phyloP scores from a whole-genome alignment of 2,329 filamentous ascomycete species.

The Colletotrichum australisinense region DNA sequence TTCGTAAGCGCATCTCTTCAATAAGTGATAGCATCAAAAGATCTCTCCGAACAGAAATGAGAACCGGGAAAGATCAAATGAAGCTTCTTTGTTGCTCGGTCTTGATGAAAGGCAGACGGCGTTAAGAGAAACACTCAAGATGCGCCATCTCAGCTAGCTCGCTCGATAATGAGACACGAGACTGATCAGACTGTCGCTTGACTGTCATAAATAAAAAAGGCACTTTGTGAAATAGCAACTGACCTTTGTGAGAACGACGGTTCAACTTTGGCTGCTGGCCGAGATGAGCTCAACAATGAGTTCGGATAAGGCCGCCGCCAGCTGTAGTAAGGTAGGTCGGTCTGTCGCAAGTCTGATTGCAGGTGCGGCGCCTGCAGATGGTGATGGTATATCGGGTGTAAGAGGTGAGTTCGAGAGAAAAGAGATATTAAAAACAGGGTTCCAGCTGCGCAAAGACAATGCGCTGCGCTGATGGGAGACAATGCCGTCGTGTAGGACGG shows the following conservation, averaged over 20 bases:
- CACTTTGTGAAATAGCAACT: not conserved
- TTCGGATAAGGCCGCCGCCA: not conserved
- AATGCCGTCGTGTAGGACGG: slow-evolving; percentile 14
- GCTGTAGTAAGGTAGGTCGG: not conserved
- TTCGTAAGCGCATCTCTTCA: not conserved
- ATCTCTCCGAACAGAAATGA: not conserved
- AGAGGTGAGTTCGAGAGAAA: not conserved
- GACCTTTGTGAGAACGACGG: not conserved
- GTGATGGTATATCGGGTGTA: not conserved
- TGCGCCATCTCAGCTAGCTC: not conserved
- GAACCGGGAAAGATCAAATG: not conserved
- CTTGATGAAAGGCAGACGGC: not conserved
- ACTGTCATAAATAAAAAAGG: not conserved
- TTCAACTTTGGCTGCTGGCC: not conserved
- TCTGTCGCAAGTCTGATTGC: slow-evolving; percentile 1
- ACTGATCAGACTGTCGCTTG: not conserved
- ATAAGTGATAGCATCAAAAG: not conserved
- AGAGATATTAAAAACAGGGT: too few species aligned
- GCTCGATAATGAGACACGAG: not conserved
- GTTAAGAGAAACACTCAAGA: not conserved
- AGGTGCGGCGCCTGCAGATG: not conserved
- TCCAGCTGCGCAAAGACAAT: slow-evolving; percentile 15
- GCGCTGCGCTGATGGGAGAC: slow-evolving; percentile 11
- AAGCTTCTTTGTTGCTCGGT: not conserved
- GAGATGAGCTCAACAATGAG: not conserved